These are phyloP conservation scores for Metroxylon sagu DNA, from an alignment of 176 grass and related monocot species.

Conservation along the genomic window DNA sequence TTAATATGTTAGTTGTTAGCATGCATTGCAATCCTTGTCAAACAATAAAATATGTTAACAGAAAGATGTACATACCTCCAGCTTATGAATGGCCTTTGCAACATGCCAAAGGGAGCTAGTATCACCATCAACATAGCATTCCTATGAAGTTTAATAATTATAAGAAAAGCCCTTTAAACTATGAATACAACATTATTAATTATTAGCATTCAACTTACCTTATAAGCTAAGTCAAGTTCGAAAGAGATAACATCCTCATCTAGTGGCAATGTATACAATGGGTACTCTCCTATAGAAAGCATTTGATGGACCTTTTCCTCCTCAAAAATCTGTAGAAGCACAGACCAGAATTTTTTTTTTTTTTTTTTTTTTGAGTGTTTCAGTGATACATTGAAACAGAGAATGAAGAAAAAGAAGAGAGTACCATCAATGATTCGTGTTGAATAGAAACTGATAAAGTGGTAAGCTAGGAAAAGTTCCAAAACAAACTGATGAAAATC, in stretches of 20 bases:
- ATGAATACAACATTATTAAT: not conserved
- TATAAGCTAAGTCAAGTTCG: conserved; percentile 76
- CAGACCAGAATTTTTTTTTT: not conserved
- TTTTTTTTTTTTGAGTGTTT: not conserved
- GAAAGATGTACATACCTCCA: conserved; percentile 48
- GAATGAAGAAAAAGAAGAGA: no score
- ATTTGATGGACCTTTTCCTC: conserved; percentile 88
- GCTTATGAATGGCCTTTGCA: conserved; percentile 90
- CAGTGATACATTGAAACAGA: no score
- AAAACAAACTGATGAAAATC: no score
- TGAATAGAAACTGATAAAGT: no score
- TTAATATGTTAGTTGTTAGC: not conserved
- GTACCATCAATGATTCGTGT: no score
- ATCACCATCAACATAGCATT: conserved; percentile 78
- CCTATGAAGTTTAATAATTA: conserved; percentile 38
- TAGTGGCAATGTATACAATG: conserved; percentile 72
- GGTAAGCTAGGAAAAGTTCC: no score
- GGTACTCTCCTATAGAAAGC: conserved; percentile 72
- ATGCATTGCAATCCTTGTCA: no score
- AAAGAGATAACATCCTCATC: conserved; percentile 95
- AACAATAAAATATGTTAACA: no score
- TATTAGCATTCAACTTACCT: conserved; percentile 31
- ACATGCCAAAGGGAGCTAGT: conserved; percentile 96
- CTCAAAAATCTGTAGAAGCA: conserved; percentile 60
- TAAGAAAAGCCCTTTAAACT: conserved; percentile 7